These are phyloP conservation scores for Collybiopsis luxurians DNA, from an alignment of 768 basidiomycete species.

Conservation along the genomic window DNA sequence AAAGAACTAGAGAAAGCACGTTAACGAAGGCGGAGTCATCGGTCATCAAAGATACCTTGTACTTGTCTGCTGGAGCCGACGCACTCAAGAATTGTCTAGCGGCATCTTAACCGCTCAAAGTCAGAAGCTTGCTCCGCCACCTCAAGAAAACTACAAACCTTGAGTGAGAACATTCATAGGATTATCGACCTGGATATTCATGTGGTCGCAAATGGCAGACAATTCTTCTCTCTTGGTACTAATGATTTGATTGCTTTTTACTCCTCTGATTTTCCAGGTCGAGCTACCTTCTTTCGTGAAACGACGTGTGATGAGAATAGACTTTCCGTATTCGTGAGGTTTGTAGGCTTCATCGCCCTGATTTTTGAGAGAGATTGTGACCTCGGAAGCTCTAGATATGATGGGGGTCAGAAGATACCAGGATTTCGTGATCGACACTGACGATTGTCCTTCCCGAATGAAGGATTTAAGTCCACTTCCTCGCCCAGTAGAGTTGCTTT, in stretches of 20 bases:
- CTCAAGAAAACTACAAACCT: conserved; percentile 37
- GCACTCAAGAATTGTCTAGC: conserved; percentile 84
- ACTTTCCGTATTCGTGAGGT: conserved; percentile 80
- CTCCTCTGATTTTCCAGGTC: conserved; percentile 76
- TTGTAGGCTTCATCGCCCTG: conserved; percentile 88
- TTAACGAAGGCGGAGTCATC: not conserved
- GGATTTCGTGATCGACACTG: conserved; percentile 20
- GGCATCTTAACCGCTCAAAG: conserved; percentile 43
- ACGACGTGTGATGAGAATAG: conserved; percentile 78
- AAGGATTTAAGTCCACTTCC: conserved; percentile 83
- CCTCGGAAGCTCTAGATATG: conserved; percentile 56
- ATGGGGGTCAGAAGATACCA: not conserved
- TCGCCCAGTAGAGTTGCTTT: conserved; percentile 88
- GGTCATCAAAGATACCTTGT: conserved; percentile 55
- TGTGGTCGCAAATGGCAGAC: conserved; percentile 86
- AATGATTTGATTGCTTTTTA: conserved; percentile 59
- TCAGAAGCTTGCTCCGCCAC: not conserved
- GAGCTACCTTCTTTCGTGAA: conserved; percentile 77
- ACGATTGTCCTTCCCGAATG: conserved; percentile 82
- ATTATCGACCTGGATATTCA: conserved; percentile 96
- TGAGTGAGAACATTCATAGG: conserved; percentile 94
- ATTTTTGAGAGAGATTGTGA: conserved; percentile 84
- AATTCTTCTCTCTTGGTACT: conserved; percentile 83
- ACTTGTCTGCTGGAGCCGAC: conserved; percentile 80
- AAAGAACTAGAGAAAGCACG: conserved; percentile 71